Evolutionary conservation across 768 basidiomycete genomes (phyloP).

Genomic region (Trametopsis cervina): DNA sequence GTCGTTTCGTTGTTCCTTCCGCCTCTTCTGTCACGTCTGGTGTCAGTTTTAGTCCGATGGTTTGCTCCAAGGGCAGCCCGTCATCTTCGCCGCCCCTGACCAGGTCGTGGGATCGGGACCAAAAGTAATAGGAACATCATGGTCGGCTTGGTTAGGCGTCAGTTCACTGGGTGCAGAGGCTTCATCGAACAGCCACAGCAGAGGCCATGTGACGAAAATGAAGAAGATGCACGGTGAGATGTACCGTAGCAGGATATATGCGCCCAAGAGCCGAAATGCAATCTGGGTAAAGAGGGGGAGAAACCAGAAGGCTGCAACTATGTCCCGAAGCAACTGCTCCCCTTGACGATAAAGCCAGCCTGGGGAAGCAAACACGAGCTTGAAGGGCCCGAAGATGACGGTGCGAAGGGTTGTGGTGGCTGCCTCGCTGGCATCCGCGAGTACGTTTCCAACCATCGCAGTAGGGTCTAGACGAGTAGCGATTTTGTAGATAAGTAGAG

Average conservation of each 20-base stretch:
- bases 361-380: background rate
- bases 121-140: too few relatives aligned
- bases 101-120: too few relatives aligned
- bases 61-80: too few relatives aligned
- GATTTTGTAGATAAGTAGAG: background rate
- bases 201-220: too few relatives aligned
- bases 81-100: too few relatives aligned
- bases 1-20: too few relatives aligned
- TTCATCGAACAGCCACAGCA: too few relatives aligned
- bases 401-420: background rate
- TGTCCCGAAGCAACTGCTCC: background rate
- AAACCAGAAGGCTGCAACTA: background rate
- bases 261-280: background rate
- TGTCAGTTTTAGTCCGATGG: too few relatives aligned
- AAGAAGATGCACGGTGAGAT: too few relatives aligned
- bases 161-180: too few relatives aligned
- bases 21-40: too few relatives aligned
- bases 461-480: background rate
- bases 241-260: background rate
- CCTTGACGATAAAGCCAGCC: background rate
- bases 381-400: background rate
- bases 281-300: background rate
- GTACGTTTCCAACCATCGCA: background rate
- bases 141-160: too few relatives aligned
- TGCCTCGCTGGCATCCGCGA: background rate